Conservation (phyloP, 179 eudicot genomes). For the Patellifolia procumbens region DNA sequence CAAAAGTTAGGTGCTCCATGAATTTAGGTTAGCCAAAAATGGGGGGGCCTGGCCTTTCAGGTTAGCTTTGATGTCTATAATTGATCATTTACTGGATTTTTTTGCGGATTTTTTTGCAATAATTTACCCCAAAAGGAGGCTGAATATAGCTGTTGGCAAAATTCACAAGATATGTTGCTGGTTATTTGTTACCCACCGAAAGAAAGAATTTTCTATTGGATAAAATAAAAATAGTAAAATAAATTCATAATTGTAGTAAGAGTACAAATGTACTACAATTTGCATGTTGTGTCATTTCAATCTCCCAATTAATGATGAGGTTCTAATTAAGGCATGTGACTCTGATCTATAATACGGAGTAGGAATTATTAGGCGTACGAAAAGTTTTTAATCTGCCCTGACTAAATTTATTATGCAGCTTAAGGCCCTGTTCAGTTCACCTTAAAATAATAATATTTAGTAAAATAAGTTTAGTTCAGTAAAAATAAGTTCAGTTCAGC, state of each 20-base stretch:
- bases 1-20: conserved; percentile 1
- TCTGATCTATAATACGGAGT: conserved; percentile 26
- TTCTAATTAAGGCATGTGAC: conserved; percentile 34
- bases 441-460: no score
- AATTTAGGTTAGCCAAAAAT: neutral
- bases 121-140: neutral
- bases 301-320: conserved; percentile 26
- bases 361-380: conserved; percentile 4
- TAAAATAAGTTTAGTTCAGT: no score
- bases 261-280: conserved; percentile 1
- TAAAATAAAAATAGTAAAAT: neutral
- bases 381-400: neutral
- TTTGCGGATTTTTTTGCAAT: no score
- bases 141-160: neutral
- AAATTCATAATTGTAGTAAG: neutral
- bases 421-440: no score
- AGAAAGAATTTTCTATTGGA: conserved; percentile 4
- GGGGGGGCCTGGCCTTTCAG: neutral
- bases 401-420: no score
- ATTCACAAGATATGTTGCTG: conserved; percentile 2
- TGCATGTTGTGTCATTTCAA: conserved; percentile 29
- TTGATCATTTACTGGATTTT: neutral
- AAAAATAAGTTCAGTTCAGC: no score
- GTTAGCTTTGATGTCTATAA: neutral
- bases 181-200: conserved; percentile 12